A percentile compares a stretch with the other conserved stretches of the same genome.
phyloP scores from a whole-genome alignment of 2,329 filamentous ascomycete genomes.

The Aureobasidium sp. region DNA sequence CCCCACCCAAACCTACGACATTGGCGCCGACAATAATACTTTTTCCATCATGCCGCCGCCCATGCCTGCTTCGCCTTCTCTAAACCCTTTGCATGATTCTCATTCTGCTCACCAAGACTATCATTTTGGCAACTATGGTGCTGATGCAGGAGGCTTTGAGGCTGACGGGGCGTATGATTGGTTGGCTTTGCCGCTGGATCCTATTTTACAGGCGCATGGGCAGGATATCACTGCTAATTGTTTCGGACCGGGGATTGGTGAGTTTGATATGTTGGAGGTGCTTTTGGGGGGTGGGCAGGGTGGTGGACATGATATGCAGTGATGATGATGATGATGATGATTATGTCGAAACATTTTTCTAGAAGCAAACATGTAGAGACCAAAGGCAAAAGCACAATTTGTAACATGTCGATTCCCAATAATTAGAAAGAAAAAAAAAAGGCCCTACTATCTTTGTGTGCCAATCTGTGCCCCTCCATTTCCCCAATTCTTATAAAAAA shows the following conservation, averaged over 20 bases:
- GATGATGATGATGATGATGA: too few relatives aligned
- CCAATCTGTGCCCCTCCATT: too few relatives aligned
- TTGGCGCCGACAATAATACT: slow-evolving; percentile 29
- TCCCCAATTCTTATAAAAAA: too few relatives aligned
- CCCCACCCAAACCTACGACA: slow-evolving; percentile 37
- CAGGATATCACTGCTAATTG: slow-evolving; percentile 49
- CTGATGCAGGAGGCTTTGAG: slow-evolving; percentile 16
- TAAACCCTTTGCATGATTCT: slow-evolving; percentile 14
- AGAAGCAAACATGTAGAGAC: too few relatives aligned
- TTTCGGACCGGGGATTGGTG: slow-evolving; percentile 57
- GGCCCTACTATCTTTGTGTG: neutral
- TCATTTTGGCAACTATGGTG: slow-evolving; percentile 15
- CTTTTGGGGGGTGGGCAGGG: slow-evolving; percentile 23
- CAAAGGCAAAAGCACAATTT: neutral
- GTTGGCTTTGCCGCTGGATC: slow-evolving; percentile 54
- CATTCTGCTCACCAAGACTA: neutral
- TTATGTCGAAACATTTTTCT: too few relatives aligned
- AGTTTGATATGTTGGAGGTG: slow-evolving; percentile 43
- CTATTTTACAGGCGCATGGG: slow-evolving; percentile 49
- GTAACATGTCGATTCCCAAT: too few relatives aligned
- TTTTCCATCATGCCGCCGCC: slow-evolving; percentile 44
- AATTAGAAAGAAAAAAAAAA: too few relatives aligned
- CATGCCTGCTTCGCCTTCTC: neutral
- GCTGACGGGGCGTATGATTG: slow-evolving; percentile 36
- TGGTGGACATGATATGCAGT: neutral